phyloP scores from a whole-genome alignment of 352 stramenopile genomes.

The Phytophthora syringae region DNA sequence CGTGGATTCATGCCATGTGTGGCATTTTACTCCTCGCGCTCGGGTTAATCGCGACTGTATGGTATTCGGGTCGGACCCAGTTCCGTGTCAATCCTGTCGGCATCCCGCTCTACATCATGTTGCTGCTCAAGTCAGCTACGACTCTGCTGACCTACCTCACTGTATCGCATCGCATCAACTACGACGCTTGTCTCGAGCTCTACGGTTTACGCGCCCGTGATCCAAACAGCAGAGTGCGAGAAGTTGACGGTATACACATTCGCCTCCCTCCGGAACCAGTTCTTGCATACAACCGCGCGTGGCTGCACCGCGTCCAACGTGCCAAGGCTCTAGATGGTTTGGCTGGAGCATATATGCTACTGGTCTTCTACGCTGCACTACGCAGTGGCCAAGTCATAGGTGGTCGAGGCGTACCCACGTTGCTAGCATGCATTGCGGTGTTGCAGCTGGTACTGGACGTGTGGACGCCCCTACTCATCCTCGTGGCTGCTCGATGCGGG shows the following conservation, averaged over 20 bases:
- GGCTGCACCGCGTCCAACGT: constrained; percentile 61
- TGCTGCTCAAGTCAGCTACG: constrained; percentile 65
- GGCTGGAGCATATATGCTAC: constrained; percentile 64
- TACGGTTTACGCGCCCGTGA: constrained; percentile 37
- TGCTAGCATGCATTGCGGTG: constrained; percentile 52
- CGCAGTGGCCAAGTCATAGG: constrained; percentile 66
- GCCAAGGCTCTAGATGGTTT: constrained; percentile 67
- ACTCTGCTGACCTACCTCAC: constrained; percentile 63
- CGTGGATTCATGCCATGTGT: constrained; percentile 76
- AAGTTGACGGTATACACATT: constrained; percentile 35
- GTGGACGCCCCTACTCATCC: constrained; percentile 69
- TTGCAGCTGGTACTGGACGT: constrained; percentile 66
- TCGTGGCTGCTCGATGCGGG: constrained; percentile 70
- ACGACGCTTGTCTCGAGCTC: constrained; percentile 62
- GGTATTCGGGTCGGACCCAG: constrained; percentile 51
- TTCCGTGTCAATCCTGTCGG: constrained; percentile 59
- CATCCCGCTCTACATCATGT: constrained; percentile 64
- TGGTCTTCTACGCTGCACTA: constrained; percentile 74
- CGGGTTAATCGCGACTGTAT: constrained; percentile 49
- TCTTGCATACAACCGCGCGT: constrained; percentile 70
- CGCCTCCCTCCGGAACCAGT: constrained; percentile 57
- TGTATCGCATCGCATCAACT: constrained; percentile 65
- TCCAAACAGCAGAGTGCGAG: constrained; percentile 36
- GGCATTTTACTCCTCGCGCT: constrained; percentile 60
- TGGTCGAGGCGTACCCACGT: constrained; percentile 38